phyloP scores from a whole-genome alignment of 2,329 filamentous ascomycete genomes.

The Phyllosticta capitalensis region DNA sequence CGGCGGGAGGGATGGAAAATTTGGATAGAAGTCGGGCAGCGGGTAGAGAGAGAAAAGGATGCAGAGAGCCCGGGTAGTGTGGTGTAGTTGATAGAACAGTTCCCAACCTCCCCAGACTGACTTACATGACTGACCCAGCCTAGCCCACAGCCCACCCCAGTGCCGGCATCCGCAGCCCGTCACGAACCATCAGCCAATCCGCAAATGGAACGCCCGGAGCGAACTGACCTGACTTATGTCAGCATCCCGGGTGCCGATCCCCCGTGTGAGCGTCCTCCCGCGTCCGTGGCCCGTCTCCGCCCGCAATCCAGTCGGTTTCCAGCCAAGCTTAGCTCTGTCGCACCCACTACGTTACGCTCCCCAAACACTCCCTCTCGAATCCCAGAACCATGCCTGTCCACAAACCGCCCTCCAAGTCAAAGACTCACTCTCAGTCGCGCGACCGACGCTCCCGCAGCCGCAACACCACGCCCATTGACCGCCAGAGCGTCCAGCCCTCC shows the following conservation, averaged over 20 bases:
- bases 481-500: slow-evolving; percentile 39
- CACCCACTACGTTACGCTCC: neutral
- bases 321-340: neutral
- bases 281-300: too few relatives aligned
- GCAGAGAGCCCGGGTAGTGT: neutral
- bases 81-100: too few relatives aligned
- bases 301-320: neutral
- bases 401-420: neutral
- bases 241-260: too few relatives aligned
- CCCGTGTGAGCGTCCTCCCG: too few relatives aligned
- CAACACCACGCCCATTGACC: slow-evolving; percentile 64
- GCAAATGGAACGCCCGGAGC: too few relatives aligned
- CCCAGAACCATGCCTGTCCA: neutral
- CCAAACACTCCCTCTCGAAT: neutral
- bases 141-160: too few relatives aligned
- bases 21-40: neutral
- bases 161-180: too few relatives aligned
- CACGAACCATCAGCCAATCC: too few relatives aligned
- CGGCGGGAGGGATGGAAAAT: neutral
- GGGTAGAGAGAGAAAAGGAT: neutral
- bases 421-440: slow-evolving; percentile 16
- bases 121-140: too few relatives aligned
- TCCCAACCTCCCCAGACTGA: too few relatives aligned
- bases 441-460: slow-evolving; percentile 58
- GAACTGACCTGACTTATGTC: too few relatives aligned